Base-by-base conservation (phyloP, 176 grass and related monocot genomes). In the Bonia amplexicaulis region DNA sequence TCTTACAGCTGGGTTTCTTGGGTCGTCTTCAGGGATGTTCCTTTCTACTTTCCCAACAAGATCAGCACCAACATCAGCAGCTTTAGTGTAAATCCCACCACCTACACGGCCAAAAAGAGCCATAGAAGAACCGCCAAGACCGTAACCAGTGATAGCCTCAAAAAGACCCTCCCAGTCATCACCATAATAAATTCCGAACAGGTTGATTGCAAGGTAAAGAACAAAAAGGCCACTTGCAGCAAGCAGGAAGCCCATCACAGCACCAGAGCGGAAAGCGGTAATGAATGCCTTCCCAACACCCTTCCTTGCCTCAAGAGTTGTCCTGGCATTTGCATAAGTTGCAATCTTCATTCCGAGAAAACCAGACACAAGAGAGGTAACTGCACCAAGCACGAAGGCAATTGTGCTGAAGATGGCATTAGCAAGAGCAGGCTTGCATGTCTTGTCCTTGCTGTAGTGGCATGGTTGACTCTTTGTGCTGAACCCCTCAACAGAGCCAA, bases 301-400 rank as follows among this genome's bases (percentile, higher is more conserved):
- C 78, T 97, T 97, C 73, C 92, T 88, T 51, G 94, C 94, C 84
- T 97, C 94, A 5, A 97, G 88, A 65, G 94, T 97, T 71, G 94
- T 97, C 71, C 94, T 90, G 22, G 94, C 94, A 83, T 97, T 97
- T 52, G 94, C 94, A 81, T 87, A 97, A 9, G 94, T 97, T 42
- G 94, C 94, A 29, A 97, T 97, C 90, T 97, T 97, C 94, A 97
- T 97, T 61, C 94, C 94, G 31, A 97, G 94, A 59, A 97, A 97
- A 77, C 94, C 94, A 85, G 94, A 97, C 40, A 97, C 89, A 45
- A 97, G 73, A 59, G 94, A 97, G 84, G 94, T 97, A 73, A 94
- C 42, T 40, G 90, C 94, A 60, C 94, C 94, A 74, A 97, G 92
- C 68, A 94, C 89, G 14, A 97, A 97, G 53, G 95, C 89, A 20